Base-by-base conservation (phyloP, 2,329 filamentous ascomycete species). In the Aspergillus proliferans region DNA sequence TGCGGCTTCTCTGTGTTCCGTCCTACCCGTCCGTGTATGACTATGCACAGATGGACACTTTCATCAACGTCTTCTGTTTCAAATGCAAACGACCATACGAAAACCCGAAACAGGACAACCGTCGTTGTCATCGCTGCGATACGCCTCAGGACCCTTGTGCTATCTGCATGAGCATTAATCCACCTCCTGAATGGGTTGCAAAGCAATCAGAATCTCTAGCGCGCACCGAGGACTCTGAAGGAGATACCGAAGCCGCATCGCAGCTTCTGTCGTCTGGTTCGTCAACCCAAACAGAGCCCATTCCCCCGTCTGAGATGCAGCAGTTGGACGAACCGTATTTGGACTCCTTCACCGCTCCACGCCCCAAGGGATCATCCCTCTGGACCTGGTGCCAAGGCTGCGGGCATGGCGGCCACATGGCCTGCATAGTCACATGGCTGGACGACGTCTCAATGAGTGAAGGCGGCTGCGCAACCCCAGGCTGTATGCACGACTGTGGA, bases 321-420 rank as follows among this genome's bases (percentile, higher is more conserved):
- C 49, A 50, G 48, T 28, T 66, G 52, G 43, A 58, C 50, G 45
- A 54, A 45, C 9, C 57, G 52, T 21, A 40, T 19, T 40, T 40
- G 18, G 54, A 57, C 33, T n/a, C 60, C 48, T 52, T 57, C 54
- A 63, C 49, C 53, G 49, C 51, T 50, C 54, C 60, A 7, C 61
- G 62, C 15, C 60, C 62, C 26, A 63, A 60, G 48, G 69, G 66
- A 28, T 59, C 69, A 14, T 60, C 63, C 6, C 69, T 81, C 18
- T 82, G 76, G 74, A 74, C 76, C 4, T 77, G 75, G 69, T 85
- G 82, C 61, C 72, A 81, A 57, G 69, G 76, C 10, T 85, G 82
- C 61, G 79, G 80, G 3, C 82, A 85, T 56, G 75, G 77, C 36
- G 80, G 77, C 2, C 82, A 85, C 58, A 67, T 75, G 5, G 74